Base-by-base conservation (phyloP, 2,329 filamentous ascomycete species). In the Lomentospora prolificans region DNA sequence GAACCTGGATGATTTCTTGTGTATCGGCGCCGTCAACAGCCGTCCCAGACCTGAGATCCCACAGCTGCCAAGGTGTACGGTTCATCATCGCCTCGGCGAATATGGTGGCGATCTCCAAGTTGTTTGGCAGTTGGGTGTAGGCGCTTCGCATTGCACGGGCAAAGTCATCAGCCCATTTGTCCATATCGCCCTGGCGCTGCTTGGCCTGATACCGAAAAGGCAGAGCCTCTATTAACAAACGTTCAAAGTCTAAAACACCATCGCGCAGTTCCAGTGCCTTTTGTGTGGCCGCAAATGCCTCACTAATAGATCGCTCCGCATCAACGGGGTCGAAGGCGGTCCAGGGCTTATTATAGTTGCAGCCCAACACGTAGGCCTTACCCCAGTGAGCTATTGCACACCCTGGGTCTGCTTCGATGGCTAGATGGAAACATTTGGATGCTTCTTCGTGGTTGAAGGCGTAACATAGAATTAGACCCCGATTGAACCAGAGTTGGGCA, bases 331-430 rank as follows among this genome's bases (percentile, higher is more conserved):
- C 85, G 60, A 90, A 89, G 24, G 81, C 75, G 24, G 81, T 78
- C 88, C 88, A 90, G 0, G 87, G 83, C 63, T 90, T 89, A 70
- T 91, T 81, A 67, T 84, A 84, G 64, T 91, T 90, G 3, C 87
- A 87, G 0, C 87, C 88, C 0, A 87, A 69, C 1, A 84, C 75
- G 65, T 87, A 90, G 0, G 87, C 83, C 3, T 86, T 69, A 0
- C 85, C 85, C 85, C 85, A 89, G 62, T 85, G 78, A 3, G 81
- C 84, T 73, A 88, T 81, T 27, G 78, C 75, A 57, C 80, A 86
- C 2, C 66, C 59, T 0, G 69, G 59, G 58, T 89, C 85, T 50
- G 71, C 64, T 1, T 67, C 65, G 28, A 81, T 75, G 12, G 82
- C 83, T 5, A 72, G 70, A 61, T 82, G 70, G 62, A 88, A 89